These are phyloP conservation scores for Meyerozyma guilliermondii DNA, from an alignment of 1,139 yeast genomes.

Conservation along the genomic window DNA sequence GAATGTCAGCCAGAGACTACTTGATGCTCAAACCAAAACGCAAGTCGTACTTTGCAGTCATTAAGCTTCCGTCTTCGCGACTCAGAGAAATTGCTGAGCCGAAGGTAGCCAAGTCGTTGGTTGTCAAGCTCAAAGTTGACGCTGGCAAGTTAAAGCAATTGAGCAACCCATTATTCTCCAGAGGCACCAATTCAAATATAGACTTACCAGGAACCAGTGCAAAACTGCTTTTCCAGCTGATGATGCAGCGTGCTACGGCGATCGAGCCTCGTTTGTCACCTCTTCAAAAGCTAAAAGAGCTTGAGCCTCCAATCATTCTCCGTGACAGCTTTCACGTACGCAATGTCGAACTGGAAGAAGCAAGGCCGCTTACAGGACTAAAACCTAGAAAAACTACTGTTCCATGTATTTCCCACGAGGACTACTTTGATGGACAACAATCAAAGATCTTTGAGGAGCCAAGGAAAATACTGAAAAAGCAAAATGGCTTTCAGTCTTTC, in stretches of 20 bases:
- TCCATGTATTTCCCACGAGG: background rate
- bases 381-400: background rate
- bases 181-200: conserved; percentile 5
- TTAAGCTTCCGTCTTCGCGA: conserved; percentile 16
- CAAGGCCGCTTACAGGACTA: background rate
- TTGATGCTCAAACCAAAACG: conserved; percentile 8
- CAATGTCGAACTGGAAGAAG: background rate
- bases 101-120: background rate
- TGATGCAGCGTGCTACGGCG: conserved; percentile 23
- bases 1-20: conserved; percentile 21
- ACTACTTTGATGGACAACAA: background rate
- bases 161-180: conserved; percentile 7
- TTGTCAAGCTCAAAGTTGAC: background rate
- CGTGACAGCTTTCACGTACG: conserved; percentile 18
- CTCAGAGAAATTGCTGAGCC: background rate
- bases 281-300: conserved; percentile 18
- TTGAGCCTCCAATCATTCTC: conserved; percentile 17
- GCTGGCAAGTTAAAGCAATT: conserved; percentile 18
- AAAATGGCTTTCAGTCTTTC: background rate
- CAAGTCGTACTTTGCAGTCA: conserved; percentile 10
- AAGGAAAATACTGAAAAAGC: background rate
- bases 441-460: background rate
- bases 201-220: conserved; percentile 2
- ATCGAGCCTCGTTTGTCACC: conserved; percentile 16
- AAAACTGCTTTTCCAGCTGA: conserved; percentile 15